Percentiles rank a stretch among this genome's conserved stretches.
Conservation (phyloP, 768 basidiomycete species). For the Agaricus sinodeliciosus region DNA sequence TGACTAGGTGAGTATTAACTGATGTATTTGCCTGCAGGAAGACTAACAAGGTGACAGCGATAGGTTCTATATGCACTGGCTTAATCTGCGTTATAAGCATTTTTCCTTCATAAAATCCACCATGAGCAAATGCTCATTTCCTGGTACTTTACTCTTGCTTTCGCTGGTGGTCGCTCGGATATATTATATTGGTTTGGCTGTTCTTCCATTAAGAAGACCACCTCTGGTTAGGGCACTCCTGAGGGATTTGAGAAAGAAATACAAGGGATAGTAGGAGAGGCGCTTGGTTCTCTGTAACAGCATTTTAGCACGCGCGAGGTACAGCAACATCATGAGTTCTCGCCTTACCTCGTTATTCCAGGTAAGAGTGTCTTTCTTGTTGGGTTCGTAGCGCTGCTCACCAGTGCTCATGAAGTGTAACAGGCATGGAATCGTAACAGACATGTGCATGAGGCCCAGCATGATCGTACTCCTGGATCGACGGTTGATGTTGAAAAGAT, state of each 20-base stretch:
- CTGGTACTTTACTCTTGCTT: no score
- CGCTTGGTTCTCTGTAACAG: slow-evolving; percentile 28
- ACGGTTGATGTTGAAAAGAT: slow-evolving; percentile 82
- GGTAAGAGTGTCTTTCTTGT: slow-evolving; percentile 23
- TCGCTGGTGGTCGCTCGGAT: no score
- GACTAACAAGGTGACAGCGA: no score
- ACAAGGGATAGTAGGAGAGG: slow-evolving; percentile 33
- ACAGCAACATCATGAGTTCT: slow-evolving; percentile 47
- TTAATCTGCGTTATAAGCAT: no score
- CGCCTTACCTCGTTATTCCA: slow-evolving; percentile 43
- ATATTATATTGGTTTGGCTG: no score
- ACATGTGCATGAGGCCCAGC: slow-evolving; percentile 31
- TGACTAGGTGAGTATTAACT: no score
- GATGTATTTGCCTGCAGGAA: no score
- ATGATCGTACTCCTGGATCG: slow-evolving; percentile 57
- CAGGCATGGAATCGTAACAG: no score
- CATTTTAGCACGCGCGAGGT: slow-evolving; percentile 47
- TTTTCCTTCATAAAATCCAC: no score
- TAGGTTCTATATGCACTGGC: no score
- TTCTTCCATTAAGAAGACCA: no score
- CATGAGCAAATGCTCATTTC: no score
- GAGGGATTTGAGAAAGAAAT: slow-evolving; percentile 50
- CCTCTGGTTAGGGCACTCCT: slow-evolving; percentile 38
- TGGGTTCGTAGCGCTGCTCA: not conserved
- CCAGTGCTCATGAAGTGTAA: not conserved